A percentile compares a stretch with the other conserved stretches of the same genome.
phyloP scores from a whole-genome alignment of 257 asterid genomes.

The Solanum microdontum region DNA sequence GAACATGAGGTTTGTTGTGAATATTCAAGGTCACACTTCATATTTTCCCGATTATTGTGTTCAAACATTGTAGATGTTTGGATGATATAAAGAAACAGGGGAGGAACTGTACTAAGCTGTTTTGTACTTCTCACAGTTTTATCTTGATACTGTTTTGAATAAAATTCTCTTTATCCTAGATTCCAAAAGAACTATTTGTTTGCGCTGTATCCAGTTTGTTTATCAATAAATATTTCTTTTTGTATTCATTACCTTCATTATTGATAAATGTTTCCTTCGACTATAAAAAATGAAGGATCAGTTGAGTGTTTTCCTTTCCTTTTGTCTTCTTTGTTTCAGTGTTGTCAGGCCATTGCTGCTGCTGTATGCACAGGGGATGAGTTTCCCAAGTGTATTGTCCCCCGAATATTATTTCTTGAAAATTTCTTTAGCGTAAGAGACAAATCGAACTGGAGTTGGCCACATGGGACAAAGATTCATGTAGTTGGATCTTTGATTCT shows the following conservation, averaged over 20 bases:
- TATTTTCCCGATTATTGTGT: not conserved
- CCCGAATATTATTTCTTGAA: slow-evolving; percentile 70
- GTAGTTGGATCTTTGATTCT: slow-evolving; percentile 80
- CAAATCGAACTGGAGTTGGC: slow-evolving; percentile 80
- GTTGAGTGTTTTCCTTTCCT: not conserved
- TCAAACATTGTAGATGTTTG: not conserved
- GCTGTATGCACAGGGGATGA: slow-evolving; percentile 51
- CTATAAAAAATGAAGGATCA: not conserved
- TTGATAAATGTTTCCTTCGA: not conserved
- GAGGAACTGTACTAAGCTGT: not conserved
- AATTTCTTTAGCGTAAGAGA: slow-evolving; percentile 42
- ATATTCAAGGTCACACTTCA: not conserved
- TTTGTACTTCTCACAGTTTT: not conserved
- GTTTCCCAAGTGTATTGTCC: slow-evolving; percentile 47
- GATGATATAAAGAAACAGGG: not conserved
- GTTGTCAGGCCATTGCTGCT: slow-evolving; percentile 78
- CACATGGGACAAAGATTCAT: slow-evolving; percentile 57
- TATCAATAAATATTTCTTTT: not conserved
- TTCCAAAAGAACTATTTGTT: not conserved
- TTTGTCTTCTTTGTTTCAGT: slow-evolving; percentile 32
- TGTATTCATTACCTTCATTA: not conserved
- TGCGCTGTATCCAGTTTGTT: not conserved
- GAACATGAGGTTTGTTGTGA: slow-evolving; percentile 43
- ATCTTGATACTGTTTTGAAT: not conserved
- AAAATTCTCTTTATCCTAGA: not conserved